Percentiles rank a stretch among this genome's conserved stretches.
Conservation (phyloP, 2,329 filamentous ascomycete species). For the Arthrobotrys sphaeroides region DNA sequence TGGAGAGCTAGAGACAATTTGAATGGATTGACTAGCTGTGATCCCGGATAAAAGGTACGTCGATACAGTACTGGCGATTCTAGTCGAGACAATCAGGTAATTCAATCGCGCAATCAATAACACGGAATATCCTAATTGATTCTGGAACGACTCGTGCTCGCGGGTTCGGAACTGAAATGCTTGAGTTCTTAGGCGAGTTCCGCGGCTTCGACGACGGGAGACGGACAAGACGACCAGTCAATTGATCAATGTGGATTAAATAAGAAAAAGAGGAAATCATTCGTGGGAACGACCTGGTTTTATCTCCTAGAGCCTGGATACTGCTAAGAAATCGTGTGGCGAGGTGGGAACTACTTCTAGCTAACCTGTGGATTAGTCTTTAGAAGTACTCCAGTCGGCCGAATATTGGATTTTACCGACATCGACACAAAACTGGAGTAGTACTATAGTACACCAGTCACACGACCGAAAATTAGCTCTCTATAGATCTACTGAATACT, state of each 20-base stretch:
- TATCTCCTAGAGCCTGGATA: no score
- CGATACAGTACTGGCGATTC: not conserved
- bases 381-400: not conserved
- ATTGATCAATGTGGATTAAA: no score
- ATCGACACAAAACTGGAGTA: not conserved
- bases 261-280: no score
- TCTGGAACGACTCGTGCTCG: not conserved
- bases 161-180: not conserved
- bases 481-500: not conserved
- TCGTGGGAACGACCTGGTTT: no score
- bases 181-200: not conserved
- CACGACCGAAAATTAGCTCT: conserved; percentile 2
- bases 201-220: not conserved
- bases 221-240: no score
- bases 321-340: no score
- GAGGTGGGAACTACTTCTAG: no score
- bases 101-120: conserved; percentile 22
- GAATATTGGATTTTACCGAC: not conserved
- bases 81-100: conserved; percentile 41
- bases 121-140: not conserved
- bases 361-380: no score
- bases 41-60: not conserved
- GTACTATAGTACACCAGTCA: not conserved
- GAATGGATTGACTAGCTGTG: not conserved
- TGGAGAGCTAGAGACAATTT: not conserved